Evolutionary conservation across 768 basidiomycete genomes (phyloP).

Genomic region (Chlorophyllum brunneum): DNA sequence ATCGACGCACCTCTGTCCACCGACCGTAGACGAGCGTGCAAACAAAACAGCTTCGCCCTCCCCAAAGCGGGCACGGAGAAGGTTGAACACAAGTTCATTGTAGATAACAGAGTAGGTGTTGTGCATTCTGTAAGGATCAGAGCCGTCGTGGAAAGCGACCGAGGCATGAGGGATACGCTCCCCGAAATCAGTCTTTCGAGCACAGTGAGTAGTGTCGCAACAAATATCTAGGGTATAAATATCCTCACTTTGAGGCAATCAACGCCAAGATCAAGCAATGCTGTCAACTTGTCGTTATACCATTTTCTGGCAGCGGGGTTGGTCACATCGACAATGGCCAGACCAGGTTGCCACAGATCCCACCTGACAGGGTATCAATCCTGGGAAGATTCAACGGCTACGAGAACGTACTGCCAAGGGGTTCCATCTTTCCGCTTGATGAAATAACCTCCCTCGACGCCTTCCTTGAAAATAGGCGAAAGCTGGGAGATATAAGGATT

Average conservation of each 20-base stretch:
- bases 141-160: conserved; percentile 61
- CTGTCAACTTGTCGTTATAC: conserved; percentile 47
- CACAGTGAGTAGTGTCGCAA: not conserved
- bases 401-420: conserved; percentile 56
- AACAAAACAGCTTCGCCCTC: conserved; percentile 66
- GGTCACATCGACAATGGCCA: conserved; percentile 62
- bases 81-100: conserved; percentile 65
- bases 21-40: conserved; percentile 62
- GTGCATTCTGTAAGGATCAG: conserved; percentile 67
- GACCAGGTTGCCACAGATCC: conserved; percentile 30
- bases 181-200: conserved; percentile 64
- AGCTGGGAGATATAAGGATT: conserved; percentile 73
- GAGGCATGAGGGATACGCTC: conserved; percentile 70
- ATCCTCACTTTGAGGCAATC: conserved; percentile 53
- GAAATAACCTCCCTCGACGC: conserved; percentile 61
- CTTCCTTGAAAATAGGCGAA: conserved; percentile 68
- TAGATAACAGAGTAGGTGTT: conserved; percentile 69
- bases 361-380: conserved; percentile 16
- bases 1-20: conserved; percentile 53
- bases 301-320: conserved; percentile 52
- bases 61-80: conserved; percentile 56
- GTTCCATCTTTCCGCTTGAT: conserved; percentile 66
- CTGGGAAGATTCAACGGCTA: not conserved
- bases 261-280: conserved; percentile 51
- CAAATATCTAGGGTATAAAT: not conserved